Evolutionary conservation across 2,329 filamentous ascomycete genomes (phyloP).

Genomic region (Fusarium humuli): DNA sequence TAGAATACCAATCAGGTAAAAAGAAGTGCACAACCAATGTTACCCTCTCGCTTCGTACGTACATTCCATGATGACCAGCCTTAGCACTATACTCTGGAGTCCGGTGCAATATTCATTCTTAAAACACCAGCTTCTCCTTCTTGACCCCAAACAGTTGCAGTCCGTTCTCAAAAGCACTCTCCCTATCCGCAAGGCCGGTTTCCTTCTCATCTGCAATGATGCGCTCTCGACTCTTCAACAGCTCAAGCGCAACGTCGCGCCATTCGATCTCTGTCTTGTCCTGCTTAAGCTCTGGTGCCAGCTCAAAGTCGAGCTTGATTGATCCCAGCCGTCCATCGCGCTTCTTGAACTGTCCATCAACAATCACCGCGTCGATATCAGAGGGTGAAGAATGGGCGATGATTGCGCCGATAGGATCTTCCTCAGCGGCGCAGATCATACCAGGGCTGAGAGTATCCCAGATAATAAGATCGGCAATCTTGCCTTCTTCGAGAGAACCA

Average conservation of each 20-base stretch:
- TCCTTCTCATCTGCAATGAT: background rate
- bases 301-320: background rate
- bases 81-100: background rate
- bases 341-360: conserved; percentile 18
- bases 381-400: conserved; percentile 3
- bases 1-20: accelerated
- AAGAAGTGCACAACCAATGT: background rate
- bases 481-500: conserved; percentile 7
- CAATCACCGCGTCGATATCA: conserved; percentile 8
- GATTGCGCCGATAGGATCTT: conserved; percentile 9
- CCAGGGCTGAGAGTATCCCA: conserved; percentile 14
- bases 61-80: background rate
- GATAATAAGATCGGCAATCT: conserved; percentile 7
- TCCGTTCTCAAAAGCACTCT: background rate
- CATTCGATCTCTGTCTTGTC: background rate
- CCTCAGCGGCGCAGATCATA: conserved; percentile 9
- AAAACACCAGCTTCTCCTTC: conserved; percentile 1
- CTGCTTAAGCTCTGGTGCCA: background rate
- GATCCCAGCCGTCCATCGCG: background rate
- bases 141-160: accelerated
- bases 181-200: background rate
- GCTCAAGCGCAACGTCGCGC: background rate
- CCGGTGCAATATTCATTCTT: too few relatives aligned
- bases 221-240: background rate
- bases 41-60: background rate